Evolutionary conservation across 768 basidiomycete genomes (phyloP).

Genomic region (Rhodotorula taiwanensis): DNA sequence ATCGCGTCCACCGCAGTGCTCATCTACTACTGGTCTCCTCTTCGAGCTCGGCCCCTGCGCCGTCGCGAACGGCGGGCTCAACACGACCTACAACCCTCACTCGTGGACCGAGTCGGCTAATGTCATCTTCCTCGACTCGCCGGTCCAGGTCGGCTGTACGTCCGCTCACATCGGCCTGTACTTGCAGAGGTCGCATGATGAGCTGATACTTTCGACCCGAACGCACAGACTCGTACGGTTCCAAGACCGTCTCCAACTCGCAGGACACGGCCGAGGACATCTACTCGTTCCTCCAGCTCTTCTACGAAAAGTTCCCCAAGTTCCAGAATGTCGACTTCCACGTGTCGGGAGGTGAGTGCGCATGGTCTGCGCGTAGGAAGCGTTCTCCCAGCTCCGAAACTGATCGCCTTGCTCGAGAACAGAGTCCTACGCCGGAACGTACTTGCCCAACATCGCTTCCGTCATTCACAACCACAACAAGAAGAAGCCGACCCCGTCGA

Average conservation of each 20-base stretch:
- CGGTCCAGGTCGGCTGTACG: conserved; percentile 14
- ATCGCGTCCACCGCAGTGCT: conserved; percentile 31
- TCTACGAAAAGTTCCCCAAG: conserved; percentile 67
- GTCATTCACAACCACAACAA: conserved; percentile 74
- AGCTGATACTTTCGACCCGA: conserved; percentile 48
- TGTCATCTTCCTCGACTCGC: conserved; percentile 46
- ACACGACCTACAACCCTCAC: conserved; percentile 65
- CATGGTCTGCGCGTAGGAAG: too few species aligned
- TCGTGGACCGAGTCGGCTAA: conserved; percentile 67
- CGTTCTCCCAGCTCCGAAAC: too few species aligned
- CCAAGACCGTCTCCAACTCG: conserved; percentile 65
- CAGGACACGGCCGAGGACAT: conserved; percentile 87
- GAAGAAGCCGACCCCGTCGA: conserved; percentile 42
- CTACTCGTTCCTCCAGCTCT: conserved; percentile 52
- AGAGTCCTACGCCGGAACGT: conserved; percentile 58
- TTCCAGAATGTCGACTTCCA: conserved; percentile 68
- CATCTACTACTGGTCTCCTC: conserved; percentile 61
- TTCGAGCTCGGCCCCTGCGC: conserved; percentile 88
- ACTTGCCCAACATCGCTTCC: conserved; percentile 77
- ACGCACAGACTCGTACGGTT: conserved; percentile 83
- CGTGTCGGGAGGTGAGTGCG: not conserved
- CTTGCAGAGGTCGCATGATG: not conserved
- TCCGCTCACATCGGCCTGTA: conserved; percentile 44
- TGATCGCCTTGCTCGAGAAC: not conserved
- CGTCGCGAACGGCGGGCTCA: conserved; percentile 61